Evolutionary conservation across 805 yeast genomes (phyloP), one percentile per base, ranked within the genome.

Genomic region (Suhomyces vadensis): DNA sequence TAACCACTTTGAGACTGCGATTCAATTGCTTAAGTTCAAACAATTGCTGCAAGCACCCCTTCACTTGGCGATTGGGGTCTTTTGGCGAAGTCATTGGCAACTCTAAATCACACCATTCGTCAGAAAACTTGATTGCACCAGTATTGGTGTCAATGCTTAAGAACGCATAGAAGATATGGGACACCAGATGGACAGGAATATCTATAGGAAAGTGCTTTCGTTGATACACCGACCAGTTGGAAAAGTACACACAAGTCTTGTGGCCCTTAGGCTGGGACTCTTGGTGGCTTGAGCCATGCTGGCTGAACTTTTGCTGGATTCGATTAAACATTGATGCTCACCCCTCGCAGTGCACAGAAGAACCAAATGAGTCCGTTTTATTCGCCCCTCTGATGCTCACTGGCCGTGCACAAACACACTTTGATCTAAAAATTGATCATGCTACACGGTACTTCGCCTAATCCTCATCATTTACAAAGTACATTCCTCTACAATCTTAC

Each of bases 91-190:
- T 46, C 52, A 67, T 49, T 2, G 68, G 67, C 59, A 74, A 58
- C 21, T 77, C 74, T 0, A 73, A 49, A 52, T 87, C 96, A 1
- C 88, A 79, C 82, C 85, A 80, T 6, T 69, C 61, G 56, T 90
- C 96, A 6, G 80, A 68, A 21, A 81, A 70, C 11, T 57, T 55
- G 2, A 87, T 70, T 2, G 57, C 63, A 0, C 95, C 91, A 0
- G 83, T 64, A 0, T 57, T 55, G 0, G 71, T 54, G 50, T 83
- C 78, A 4, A 90, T 74, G 25, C 76, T 67, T 39, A 87, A 71
- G 61, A 92, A 92, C 0, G 97, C 86, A 61, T 86, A 94, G 55
- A 83, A 82, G 1, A 94, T 61, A 50, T 87, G 86, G 14, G 95
- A 80, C 0, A 86, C 58, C 8, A 61, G 53, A 0, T 72, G 60